Conservation (phyloP, 139 green algal genomes). For the Zygnema circumcarinatum region DNA sequence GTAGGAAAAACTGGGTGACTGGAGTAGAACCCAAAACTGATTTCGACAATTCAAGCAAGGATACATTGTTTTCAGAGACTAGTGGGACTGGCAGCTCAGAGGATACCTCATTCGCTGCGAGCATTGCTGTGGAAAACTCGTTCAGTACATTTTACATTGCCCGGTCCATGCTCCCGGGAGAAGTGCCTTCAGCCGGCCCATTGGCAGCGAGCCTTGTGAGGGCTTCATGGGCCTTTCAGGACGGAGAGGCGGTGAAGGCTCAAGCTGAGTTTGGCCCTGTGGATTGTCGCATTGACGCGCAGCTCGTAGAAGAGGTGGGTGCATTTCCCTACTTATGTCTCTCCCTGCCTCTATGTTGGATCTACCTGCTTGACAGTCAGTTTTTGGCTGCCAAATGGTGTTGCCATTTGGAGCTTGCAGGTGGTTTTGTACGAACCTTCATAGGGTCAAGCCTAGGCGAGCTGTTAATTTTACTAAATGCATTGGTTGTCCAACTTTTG, state of each 20-base stretch:
- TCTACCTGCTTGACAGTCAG: not conserved
- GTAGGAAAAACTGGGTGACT: not conserved
- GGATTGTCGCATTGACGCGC: not conserved
- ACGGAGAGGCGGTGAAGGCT: not conserved
- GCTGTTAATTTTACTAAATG: too few relatives aligned
- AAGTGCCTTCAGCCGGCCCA: not conserved
- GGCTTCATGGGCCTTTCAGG: not conserved
- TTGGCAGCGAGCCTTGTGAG: not conserved
- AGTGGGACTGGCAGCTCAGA: not conserved
- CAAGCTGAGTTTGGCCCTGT: not conserved
- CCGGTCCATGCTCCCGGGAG: not conserved
- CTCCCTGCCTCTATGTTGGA: not conserved
- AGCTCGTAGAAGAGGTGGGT: slow-evolving; percentile 3
- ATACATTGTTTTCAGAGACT: not conserved
- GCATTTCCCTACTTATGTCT: not conserved
- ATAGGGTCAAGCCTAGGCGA: too few relatives aligned
- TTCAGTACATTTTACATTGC: not conserved
- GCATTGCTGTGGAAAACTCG: not conserved
- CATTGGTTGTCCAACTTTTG: too few relatives aligned
- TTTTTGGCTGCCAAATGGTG: not conserved
- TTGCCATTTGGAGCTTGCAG: too few relatives aligned
- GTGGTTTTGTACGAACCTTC: too few relatives aligned
- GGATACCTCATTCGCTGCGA: not conserved
- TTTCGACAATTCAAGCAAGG: not conserved
- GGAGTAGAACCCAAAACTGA: not conserved